Conservation (phyloP, 2,329 filamentous ascomycete genomes). For the Botrytis deweyae region DNA sequence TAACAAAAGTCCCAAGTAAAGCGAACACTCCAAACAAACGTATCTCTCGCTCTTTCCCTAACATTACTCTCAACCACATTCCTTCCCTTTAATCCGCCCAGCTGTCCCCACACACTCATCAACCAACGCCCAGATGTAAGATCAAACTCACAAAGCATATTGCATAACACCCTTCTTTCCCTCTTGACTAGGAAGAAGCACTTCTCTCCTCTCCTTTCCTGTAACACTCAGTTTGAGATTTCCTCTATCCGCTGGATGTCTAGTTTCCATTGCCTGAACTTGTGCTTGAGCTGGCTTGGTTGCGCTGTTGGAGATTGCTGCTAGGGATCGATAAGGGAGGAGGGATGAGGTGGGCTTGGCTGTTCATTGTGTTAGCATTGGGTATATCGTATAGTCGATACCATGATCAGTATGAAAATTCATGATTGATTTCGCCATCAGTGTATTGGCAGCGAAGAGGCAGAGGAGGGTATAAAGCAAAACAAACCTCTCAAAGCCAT, state of each 20-base stretch:
- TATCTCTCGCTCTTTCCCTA: not conserved
- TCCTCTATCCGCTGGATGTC: not conserved
- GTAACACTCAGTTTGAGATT: conserved; percentile 46
- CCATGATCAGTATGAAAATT: not conserved
- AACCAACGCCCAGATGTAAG: not conserved
- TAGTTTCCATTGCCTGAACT: not conserved
- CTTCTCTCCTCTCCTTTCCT: conserved; percentile 60
- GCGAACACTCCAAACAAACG: not conserved
- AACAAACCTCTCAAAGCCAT: conserved; percentile 44
- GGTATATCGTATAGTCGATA: not conserved
- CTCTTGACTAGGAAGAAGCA: conserved; percentile 75
- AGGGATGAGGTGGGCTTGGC: not conserved
- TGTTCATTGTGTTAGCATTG: not conserved
- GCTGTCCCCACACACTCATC: too few species aligned
- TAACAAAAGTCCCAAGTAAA: not conserved
- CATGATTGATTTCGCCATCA: not conserved
- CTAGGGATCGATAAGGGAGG: conserved; percentile 1
- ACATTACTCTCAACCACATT: not conserved
- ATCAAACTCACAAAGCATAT: conserved; percentile 74
- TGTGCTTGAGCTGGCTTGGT: conserved; percentile 59
- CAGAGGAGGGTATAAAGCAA: not conserved
- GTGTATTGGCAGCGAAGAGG: not conserved
- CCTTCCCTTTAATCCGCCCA: not conserved
- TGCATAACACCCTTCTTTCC: conserved; percentile 76
- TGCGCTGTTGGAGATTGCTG: conserved; percentile 59